Conservation (phyloP, 2,329 filamentous ascomycete species). For the Gnomoniopsis smithogilvyi region DNA sequence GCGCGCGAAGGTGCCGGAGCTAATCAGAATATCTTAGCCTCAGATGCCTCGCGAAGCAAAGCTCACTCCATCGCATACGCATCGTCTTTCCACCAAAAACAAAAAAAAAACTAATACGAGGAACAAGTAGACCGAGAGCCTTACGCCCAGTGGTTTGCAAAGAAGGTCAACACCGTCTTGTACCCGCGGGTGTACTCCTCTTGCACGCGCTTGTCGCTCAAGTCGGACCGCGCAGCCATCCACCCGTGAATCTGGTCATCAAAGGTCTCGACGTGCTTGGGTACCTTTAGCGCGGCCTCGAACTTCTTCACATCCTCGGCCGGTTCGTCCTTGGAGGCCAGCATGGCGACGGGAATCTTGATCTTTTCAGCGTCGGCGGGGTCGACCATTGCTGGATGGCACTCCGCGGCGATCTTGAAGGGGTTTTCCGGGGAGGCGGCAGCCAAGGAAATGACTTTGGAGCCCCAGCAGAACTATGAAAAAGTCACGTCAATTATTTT, state of each 20-base stretch:
- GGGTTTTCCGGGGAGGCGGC: conserved; percentile 48
- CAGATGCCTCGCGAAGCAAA: not conserved
- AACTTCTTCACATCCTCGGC: conserved; percentile 54
- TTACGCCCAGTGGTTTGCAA: conserved; percentile 44
- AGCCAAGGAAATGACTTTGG: conserved; percentile 58
- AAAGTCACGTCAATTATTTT: not conserved
- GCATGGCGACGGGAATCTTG: conserved; percentile 57
- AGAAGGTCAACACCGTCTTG: conserved; percentile 56
- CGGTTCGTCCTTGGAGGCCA: conserved; percentile 65
- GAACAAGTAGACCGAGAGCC: not conserved
- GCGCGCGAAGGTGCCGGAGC: not conserved
- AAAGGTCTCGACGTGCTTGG: conserved; percentile 65
- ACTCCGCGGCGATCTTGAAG: conserved; percentile 51
- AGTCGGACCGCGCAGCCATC: conserved; percentile 66
- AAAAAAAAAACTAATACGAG: not conserved
- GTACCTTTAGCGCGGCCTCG: conserved; percentile 47
- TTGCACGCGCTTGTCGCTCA: conserved; percentile 54
- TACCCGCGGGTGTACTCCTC: conserved; percentile 62
- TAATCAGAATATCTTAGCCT: not conserved
- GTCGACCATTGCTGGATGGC: conserved; percentile 64
- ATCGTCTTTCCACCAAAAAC: no score
- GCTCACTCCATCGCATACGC: not conserved
- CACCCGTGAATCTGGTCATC: conserved; percentile 67
- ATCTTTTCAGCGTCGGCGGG: conserved; percentile 56
- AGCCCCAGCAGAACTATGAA: conserved; percentile 65